phyloP scores from a whole-genome alignment of 208 protist genomes.

The Vickermania spadyakhi region DNA sequence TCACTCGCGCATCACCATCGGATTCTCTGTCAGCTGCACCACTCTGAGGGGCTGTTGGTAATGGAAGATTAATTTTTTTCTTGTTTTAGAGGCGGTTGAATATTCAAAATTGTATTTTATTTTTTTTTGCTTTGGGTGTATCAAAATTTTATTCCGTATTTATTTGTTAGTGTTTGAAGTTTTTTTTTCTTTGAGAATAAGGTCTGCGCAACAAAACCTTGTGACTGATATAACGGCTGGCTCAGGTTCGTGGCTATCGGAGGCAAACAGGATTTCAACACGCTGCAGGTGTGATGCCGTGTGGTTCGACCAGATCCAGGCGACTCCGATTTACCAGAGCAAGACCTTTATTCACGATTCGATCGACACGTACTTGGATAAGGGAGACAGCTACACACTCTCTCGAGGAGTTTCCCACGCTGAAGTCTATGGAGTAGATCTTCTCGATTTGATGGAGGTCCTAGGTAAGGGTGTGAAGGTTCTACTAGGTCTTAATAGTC shows the following conservation, averaged over 20 bases:
- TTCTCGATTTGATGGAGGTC: too few relatives aligned
- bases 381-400: conserved; percentile 90
- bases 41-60: background rate
- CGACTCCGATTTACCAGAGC: conserved; percentile 82
- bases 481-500: too few relatives aligned
- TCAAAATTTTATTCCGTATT: conserved; percentile 11
- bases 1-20: too few relatives aligned
- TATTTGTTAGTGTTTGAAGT: conserved; percentile 7
- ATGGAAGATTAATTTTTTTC: too few relatives aligned
- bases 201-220: conserved; percentile 67
- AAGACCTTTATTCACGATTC: conserved; percentile 89
- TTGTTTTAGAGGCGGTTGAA: too few relatives aligned
- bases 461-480: too few relatives aligned
- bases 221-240: conserved; percentile 44
- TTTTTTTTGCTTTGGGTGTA: too few relatives aligned
- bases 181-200: conserved; percentile 9
- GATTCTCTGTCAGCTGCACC: too few relatives aligned
- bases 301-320: conserved; percentile 75
- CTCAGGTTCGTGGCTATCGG: conserved; percentile 63
- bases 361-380: conserved; percentile 65
- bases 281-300: conserved; percentile 69
- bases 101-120: too few relatives aligned
- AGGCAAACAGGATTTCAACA: conserved; percentile 72
- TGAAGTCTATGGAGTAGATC: conserved; percentile 82
- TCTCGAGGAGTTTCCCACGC: conserved; percentile 93